Conservation (phyloP, 2,329 filamentous ascomycete genomes). For the Penicillium sp. region DNA sequence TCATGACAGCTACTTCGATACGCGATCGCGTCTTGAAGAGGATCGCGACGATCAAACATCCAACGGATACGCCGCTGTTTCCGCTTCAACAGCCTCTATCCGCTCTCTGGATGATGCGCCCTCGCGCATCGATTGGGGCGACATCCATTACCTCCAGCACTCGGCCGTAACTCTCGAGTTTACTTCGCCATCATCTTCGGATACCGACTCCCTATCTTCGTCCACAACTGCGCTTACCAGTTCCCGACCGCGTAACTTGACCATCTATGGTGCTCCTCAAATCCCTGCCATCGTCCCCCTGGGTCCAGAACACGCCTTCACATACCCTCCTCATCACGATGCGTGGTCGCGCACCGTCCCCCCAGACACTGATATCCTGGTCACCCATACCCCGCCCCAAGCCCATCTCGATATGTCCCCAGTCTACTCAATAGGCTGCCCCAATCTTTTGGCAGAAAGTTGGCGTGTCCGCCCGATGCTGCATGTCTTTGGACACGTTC, state of each 20-base stretch:
- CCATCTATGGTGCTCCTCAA: constrained; percentile 78
- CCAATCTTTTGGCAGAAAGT: constrained; percentile 68
- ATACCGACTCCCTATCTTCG: constrained; percentile 45
- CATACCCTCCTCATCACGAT: constrained; percentile 66
- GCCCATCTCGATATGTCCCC: constrained; percentile 62
- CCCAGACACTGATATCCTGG: constrained; percentile 70
- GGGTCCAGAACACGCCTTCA: constrained; percentile 72
- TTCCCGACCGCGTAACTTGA: constrained; percentile 60
- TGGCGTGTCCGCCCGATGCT: constrained; percentile 73
- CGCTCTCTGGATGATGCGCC: constrained; percentile 42
- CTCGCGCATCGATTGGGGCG: constrained; percentile 64
- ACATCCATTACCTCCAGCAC: constrained; percentile 74
- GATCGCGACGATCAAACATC: constrained; percentile 47
- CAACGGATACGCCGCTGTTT: constrained; percentile 26
- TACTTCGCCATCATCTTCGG: background rate
- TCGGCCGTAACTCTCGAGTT: constrained; percentile 58
- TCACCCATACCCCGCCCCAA: constrained; percentile 79
- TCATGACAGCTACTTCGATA: constrained; percentile 84
- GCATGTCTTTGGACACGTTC: constrained; percentile 84
- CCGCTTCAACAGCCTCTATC: constrained; percentile 38
- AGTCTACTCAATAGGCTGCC: constrained; percentile 68
- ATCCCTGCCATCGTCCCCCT: constrained; percentile 69
- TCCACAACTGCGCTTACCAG: constrained; percentile 44
- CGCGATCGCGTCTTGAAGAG: constrained; percentile 57
- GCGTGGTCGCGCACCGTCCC: constrained; percentile 75